A percentile compares a stretch with the other conserved stretches of the same genome.
Evolutionary conservation across 2,329 filamentous ascomycete genomes (phyloP).

Genomic region (Zymoseptoria passerinii): DNA sequence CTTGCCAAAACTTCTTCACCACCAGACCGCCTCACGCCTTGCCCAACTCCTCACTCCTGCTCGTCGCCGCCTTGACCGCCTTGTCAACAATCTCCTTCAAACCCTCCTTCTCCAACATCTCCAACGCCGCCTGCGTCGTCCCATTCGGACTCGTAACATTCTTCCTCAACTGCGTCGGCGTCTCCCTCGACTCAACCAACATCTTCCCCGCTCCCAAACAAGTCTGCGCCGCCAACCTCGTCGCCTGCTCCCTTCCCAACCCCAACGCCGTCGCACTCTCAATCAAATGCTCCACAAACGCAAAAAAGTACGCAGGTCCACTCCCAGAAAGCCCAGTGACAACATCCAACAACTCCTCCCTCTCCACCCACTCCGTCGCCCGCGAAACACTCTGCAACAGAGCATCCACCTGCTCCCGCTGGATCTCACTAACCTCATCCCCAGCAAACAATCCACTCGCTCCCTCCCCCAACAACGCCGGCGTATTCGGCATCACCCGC

Average conservation of each 20-base stretch:
- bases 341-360: conserved; percentile 22
- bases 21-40: not conserved
- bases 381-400: conserved; percentile 20
- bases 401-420: conserved; percentile 17
- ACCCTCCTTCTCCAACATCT: conserved; percentile 21
- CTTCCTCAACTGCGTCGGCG: conserved; percentile 21
- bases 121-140: conserved; percentile 22
- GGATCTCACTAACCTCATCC: conserved; percentile 15
- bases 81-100: conserved; percentile 21
- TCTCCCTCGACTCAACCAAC: conserved; percentile 19
- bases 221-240: conserved; percentile 21
- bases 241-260: conserved; percentile 20
- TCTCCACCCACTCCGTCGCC: conserved; percentile 22
- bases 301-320: conserved; percentile 22
- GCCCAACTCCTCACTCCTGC: conserved; percentile 20
- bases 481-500: conserved; percentile 24
- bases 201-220: conserved; percentile 24
- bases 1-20: not conserved
- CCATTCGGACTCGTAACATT: conserved; percentile 26
- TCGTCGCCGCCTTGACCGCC: conserved; percentile 21
- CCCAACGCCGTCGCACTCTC: conserved; percentile 20
- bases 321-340: conserved; percentile 22
- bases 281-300: conserved; percentile 24
- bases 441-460: conserved; percentile 21
- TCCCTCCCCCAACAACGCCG: conserved; percentile 22